phyloP scores from a whole-genome alignment of 352 stramenopile species.

The Saprolegnia parasitica region DNA sequence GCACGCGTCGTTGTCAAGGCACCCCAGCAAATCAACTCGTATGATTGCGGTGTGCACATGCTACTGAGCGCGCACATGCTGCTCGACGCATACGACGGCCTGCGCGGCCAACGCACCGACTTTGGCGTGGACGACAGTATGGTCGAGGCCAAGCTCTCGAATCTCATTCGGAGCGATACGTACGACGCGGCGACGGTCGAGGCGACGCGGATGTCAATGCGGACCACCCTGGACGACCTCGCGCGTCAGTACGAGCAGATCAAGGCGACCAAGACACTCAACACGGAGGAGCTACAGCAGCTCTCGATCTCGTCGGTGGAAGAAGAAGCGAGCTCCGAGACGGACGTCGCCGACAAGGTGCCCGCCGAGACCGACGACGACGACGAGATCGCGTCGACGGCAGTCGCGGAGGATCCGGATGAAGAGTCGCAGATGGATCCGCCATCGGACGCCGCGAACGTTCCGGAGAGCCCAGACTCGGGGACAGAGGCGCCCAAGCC shows the following conservation, averaged over 20 bases:
- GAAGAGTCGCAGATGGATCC: too few species aligned
- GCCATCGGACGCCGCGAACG: too few species aligned
- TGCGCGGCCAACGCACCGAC: background rate
- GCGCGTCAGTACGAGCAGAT: background rate
- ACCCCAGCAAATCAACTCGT: slow-evolving; percentile 56
- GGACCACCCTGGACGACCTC: background rate
- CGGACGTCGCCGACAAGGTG: too few species aligned
- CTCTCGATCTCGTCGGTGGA: background rate
- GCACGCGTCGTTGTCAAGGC: slow-evolving; percentile 31
- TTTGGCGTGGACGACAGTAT: background rate
- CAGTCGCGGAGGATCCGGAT: too few species aligned
- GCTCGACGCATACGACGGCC: slow-evolving; percentile 28
- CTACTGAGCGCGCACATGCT: slow-evolving; percentile 61
- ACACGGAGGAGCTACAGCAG: background rate
- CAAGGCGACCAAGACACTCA: background rate
- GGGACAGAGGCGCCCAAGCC: too few species aligned
- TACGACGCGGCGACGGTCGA: background rate
- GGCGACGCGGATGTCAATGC: background rate
- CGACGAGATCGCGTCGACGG: too few species aligned
- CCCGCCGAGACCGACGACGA: too few species aligned
- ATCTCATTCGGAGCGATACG: background rate
- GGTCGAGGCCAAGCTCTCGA: background rate
- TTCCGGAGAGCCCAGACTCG: too few species aligned
- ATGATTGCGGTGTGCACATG: slow-evolving; percentile 64
- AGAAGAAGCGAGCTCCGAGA: too few species aligned